Conservation (phyloP, 768 basidiomycete species). For the Phylloporus rhodoxanthus region DNA sequence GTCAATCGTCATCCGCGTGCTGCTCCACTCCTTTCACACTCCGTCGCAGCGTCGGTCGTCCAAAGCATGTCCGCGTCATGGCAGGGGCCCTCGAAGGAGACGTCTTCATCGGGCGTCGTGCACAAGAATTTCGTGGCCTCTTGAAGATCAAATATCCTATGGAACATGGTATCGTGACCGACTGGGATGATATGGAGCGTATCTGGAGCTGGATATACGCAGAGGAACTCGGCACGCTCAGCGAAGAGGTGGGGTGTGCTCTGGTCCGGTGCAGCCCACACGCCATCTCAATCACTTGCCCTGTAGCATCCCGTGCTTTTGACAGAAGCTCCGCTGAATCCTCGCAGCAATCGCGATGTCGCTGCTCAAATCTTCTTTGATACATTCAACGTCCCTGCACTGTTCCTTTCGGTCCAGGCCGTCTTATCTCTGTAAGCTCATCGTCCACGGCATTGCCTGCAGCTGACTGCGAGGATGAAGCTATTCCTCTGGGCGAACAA, state of each 20-base stretch:
- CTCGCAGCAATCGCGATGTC: conserved; percentile 90
- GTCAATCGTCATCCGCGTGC: conserved; percentile 28
- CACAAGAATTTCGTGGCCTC: conserved; percentile 92
- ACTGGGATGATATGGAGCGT: conserved; percentile 99
- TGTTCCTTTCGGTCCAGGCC: conserved; percentile 96
- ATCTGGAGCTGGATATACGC: conserved; percentile 99
- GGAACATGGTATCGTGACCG: conserved; percentile 97
- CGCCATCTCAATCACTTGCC: conserved; percentile 10
- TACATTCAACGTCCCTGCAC: conserved; percentile 97
- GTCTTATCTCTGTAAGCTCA: conserved; percentile 85
- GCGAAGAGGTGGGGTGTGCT: conserved; percentile 74
- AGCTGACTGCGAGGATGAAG: conserved; percentile 38
- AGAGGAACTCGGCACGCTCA: conserved; percentile 90
- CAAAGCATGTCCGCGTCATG: conserved; percentile 97
- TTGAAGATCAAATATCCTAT: conserved; percentile 99
- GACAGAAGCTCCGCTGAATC: conserved; percentile 97
- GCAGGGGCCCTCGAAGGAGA: conserved; percentile 95
- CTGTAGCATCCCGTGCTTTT: conserved; percentile 90
- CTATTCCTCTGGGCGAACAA: conserved; percentile 96
- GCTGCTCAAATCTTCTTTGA: conserved; percentile 99
- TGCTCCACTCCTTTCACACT: conserved; percentile 17
- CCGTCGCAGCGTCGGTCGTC: conserved; percentile 75
- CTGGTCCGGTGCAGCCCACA: not conserved
- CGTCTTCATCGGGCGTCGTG: conserved; percentile 90
- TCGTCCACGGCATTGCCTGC: not conserved